These are phyloP conservation scores for Lodderomyces margitis DNA, from an alignment of 1,139 yeast species.

Conservation along the genomic window DNA sequence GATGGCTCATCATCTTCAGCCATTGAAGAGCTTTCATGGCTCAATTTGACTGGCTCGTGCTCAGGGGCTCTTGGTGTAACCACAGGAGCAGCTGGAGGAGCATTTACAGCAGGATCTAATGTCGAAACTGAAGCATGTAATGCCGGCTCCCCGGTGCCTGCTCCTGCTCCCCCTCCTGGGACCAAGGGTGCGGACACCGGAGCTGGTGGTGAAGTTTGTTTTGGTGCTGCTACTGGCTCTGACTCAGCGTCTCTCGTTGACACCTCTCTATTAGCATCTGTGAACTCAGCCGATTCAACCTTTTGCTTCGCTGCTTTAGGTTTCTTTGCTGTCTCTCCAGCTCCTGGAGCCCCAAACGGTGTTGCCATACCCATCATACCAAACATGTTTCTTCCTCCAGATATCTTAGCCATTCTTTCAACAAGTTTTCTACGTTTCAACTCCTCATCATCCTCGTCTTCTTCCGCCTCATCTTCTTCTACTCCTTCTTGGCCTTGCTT, in stretches of 20 bases:
- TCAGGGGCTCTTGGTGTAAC: not conserved
- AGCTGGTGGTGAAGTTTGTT: not conserved
- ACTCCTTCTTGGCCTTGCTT: conserved; percentile 17
- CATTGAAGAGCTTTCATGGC: conserved; percentile 27
- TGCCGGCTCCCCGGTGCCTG: conserved; percentile 7
- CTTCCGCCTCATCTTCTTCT: conserved; percentile 26
- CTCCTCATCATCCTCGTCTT: conserved; percentile 68
- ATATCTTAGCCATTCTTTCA: conserved; percentile 93
- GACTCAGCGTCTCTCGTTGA: conserved; percentile 12
- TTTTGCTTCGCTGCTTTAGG: conserved; percentile 8
- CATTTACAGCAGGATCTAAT: conserved; percentile 4
- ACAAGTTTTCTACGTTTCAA: conserved; percentile 74
- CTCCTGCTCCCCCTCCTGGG: conserved; percentile 16
- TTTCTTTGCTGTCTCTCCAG: conserved; percentile 14
- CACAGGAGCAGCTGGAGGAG: conserved; percentile 2
- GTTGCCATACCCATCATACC: conserved; percentile 72
- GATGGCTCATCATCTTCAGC: conserved; percentile 29
- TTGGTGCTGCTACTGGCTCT: not conserved
- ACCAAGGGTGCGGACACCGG: conserved; percentile 5
- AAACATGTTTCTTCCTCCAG: conserved; percentile 89
- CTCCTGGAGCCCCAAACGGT: conserved; percentile 25
- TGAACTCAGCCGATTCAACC: conserved; percentile 5
- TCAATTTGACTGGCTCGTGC: conserved; percentile 2
- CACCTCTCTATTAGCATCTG: not conserved
- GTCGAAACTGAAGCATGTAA: conserved; percentile 4